Evolutionary conservation across 2,329 filamentous ascomycete species (phyloP).

Genomic region (Endoconidiophora laricicola): DNA sequence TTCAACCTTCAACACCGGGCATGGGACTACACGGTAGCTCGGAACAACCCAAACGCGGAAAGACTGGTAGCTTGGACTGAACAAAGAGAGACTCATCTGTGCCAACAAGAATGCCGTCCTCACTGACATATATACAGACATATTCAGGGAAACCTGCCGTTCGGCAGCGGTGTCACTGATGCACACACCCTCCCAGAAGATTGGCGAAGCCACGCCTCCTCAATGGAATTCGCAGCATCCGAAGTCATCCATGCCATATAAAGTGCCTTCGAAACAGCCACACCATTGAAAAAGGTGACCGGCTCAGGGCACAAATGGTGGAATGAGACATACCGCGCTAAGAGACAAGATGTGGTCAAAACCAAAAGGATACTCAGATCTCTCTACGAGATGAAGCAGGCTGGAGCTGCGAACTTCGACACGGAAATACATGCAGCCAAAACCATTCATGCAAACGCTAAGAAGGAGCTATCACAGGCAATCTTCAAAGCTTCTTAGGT

Average conservation of each 20-base stretch:
- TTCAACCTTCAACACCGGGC: constrained; percentile 1
- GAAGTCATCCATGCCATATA: neutral
- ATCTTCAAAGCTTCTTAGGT: neutral
- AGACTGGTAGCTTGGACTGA: neutral
- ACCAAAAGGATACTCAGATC: neutral
- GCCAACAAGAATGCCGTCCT: neutral
- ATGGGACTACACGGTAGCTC: neutral
- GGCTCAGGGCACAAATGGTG: neutral
- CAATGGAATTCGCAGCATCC: neutral
- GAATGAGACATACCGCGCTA: neutral
- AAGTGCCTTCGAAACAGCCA: neutral
- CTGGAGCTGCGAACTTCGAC: neutral
- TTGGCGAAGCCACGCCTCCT: neutral
- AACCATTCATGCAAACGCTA: neutral
- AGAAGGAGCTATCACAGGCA: neutral
- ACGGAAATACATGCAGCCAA: neutral
- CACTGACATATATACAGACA: neutral
- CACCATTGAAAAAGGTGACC: neutral
- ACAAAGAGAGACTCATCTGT: neutral
- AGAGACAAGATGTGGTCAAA: neutral
- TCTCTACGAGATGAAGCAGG: neutral
- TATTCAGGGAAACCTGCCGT: neutral
- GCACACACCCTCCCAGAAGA: neutral
- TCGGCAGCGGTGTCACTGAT: neutral
- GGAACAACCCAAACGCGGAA: neutral